Base-by-base conservation (phyloP, 768 basidiomycete genomes). In the Auricularia cornea region DNA sequence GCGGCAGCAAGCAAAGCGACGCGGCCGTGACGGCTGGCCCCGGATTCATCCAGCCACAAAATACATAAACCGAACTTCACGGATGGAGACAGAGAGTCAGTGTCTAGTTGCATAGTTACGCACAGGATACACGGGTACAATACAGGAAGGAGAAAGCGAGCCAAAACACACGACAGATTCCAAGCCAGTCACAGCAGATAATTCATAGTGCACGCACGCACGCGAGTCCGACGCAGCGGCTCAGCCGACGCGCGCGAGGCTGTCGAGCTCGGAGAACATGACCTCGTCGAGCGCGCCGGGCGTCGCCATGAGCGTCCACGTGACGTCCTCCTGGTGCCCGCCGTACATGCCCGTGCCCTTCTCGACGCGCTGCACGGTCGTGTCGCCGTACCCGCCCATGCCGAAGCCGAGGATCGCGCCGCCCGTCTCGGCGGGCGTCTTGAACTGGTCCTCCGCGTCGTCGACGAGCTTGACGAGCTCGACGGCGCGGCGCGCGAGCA, bases 401-500 rank as follows among this genome's bases (percentile, higher is more conserved):
- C 90, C 91, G 71, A 92, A 93, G 3, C 88, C 79, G 60, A 93
- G 79, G 3, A 83, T 82, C 3, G 90, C 81, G 59, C 78, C 78
- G 23, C 76, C 75, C 20, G 80, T 76, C 23, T 84, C 73, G 66
- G 87, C 84, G 2, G 85, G 78, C 3, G 81, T 83, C 69, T 91
- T 90, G 66, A 90, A 89, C 40, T 83, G 79, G 70, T 93, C 91
- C 67, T 84, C 83, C 11, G 79, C 85, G 66, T 86, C 88, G 71
- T 94, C 91, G 62, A 94, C 75, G 38, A 90, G 75, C 72, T 90
- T 91, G 81, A 92, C 79, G 2, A 88, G 79, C 72, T 94, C 92
- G 35, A 91, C 78, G 6, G 84, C 84, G 65, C 92, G 80, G 63
- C 87, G 83, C 48, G 85, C 80, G 56, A 82, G 81, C 63, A 84